Base-by-base conservation (phyloP, 345 rosid genomes). In the Noccaea caerulescens region DNA sequence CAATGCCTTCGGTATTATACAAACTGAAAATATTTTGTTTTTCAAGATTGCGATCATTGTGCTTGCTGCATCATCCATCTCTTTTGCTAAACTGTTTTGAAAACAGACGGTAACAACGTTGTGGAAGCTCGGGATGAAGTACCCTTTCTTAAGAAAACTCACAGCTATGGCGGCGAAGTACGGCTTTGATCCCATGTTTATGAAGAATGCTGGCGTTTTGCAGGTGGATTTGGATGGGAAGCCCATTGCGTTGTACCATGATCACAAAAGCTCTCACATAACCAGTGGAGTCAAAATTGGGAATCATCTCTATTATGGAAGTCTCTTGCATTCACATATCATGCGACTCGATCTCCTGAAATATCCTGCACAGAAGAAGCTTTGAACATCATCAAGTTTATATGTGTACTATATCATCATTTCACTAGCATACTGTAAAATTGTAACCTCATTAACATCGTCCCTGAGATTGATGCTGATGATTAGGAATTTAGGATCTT, bases 181-280 rank as follows among this genome's bases (percentile, higher is more conserved):
- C 45, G 9, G 59, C 0, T 61, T 33, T 5, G 36, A 62, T 3
- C 73, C 69, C 2, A 2, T 4, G 0, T 5, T 37, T 9, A 63
- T 25, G 50, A 69, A 65, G 54, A 64, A 83, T 43, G 58, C 79
- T 9, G 92, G 98, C 14, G 84, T 83, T 33, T 55, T 86, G 32
- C 57, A 68, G 1, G 96, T 90, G 39, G 82, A 88, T 77, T 46
- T 76, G 72, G 86, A 84, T 2, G 94, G 97, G 30, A 87, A 83
- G 23, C 82, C 85, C 2, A 37, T 78, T 1, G 81, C 88, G 0
- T 81, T 82, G 63, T 93, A 86, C 72, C 59, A 73, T 45, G 94
- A 88, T 80, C 76, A 14, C 3, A 45, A 47, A 7, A 14, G 77
- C 11, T 8, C 72, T 13, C n/a, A 78, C 20, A 12, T 82, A 39